phyloP scores from a whole-genome alignment of 2,329 filamentous ascomycete genomes.

The Chrysoporthe austroafricana region DNA sequence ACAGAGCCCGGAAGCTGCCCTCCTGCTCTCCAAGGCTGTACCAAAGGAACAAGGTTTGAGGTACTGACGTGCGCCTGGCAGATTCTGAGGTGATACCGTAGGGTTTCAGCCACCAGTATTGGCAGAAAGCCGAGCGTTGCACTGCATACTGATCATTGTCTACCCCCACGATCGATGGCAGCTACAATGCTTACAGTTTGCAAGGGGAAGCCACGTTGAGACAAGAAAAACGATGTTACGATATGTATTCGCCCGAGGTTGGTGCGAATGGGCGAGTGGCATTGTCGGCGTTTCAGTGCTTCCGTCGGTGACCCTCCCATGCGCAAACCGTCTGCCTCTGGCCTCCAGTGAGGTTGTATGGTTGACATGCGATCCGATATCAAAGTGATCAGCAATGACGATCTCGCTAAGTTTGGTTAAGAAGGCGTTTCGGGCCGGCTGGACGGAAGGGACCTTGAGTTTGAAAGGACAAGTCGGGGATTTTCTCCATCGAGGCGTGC shows the following conservation, averaged over 20 bases:
- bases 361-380: slow-evolving; percentile 14
- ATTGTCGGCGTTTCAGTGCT: neutral
- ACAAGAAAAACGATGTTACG: neutral
- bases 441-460: slow-evolving; percentile 3
- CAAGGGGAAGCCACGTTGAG: neutral
- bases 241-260: neutral
- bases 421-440: slow-evolving; percentile 26
- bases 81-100: neutral
- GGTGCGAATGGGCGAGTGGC: neutral
- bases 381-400: slow-evolving; percentile 19
- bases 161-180: neutral
- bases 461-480: neutral
- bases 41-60: neutral
- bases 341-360: neutral
- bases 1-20: neutral
- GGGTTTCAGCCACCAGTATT: neutral
- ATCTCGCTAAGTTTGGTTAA: slow-evolving; percentile 22
- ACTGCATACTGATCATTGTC: neutral
- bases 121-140: slow-evolving; percentile 2
- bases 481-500: neutral
- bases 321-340: neutral
- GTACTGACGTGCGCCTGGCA: neutral
- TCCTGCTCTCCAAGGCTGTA: neutral
- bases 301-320: neutral
- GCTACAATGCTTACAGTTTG: slow-evolving; percentile 1